Evolutionary conservation across 176 grass and related monocot genomes (phyloP), one percentile per base, ranked within the genome.

Genomic region (Echinochloa phyllopogon): DNA sequence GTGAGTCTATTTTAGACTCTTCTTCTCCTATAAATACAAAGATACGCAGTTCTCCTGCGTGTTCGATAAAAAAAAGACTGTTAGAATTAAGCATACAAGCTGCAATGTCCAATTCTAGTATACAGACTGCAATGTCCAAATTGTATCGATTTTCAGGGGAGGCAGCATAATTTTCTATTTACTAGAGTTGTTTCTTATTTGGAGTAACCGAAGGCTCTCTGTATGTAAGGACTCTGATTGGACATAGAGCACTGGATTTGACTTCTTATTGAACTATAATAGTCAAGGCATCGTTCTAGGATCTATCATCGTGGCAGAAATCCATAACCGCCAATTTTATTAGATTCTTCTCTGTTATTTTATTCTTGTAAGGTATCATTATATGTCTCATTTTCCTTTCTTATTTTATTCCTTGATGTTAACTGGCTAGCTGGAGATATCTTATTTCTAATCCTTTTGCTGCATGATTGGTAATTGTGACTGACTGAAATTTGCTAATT

Each of bases 401-500:
- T 67, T 70, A 13, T 33, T 33, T 67, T 62, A 55, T 81, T 44
- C 40, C 69, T 67, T 56, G 58, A 36, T 75, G 42, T 78, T 86
- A 41, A 40, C 10, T 74, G 60, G 71, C 24, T 53, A 52, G 36
- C 45, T 74, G 44, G 58, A 37, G 57, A 68, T 72, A 12, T 86
- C 40, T 38, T 37, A 49, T 45, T 69, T 66, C n/a, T 61, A 14
- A 7, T 62, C 21, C 59, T 80, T 61, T 75, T 42, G 40, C 49
- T 80, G 41, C 69, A 42, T 85, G 25, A 20, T 52, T 73, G 1
- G 47, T 81, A 81, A 42, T 23, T 83, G 33, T 69, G 42, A 52
- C 80, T 79, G 71, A 33, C 70, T 90, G 62, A 74, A 38, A 76
- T 76, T 87, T 69, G 8, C 58, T 86, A 78, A 43, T 75, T 88